A percentile compares a stretch with the other conserved stretches of the same genome.
phyloP scores from a whole-genome alignment of 106 monocot genomes.

The Platanthera guangdongensis region DNA sequence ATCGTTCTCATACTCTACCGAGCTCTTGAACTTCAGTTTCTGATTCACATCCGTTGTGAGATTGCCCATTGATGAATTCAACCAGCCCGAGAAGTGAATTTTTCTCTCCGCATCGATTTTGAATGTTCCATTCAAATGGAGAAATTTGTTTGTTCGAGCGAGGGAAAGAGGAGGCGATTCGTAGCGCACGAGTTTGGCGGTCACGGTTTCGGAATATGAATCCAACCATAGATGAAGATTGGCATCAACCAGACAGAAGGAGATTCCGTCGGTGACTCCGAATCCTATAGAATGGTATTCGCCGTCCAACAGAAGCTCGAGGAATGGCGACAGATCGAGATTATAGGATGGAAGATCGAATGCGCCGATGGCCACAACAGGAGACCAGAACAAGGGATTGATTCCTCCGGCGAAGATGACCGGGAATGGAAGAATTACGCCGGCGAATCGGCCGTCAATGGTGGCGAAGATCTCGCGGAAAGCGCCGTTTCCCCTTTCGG shows the following conservation, averaged over 20 bases:
- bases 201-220: constrained; percentile 7
- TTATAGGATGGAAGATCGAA: constrained; percentile 65
- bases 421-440: constrained; percentile 50
- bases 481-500: constrained; percentile 44
- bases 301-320: constrained; percentile 50
- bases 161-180: constrained; percentile 20
- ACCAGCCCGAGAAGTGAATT: constrained; percentile 46
- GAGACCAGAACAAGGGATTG: constrained; percentile 66
- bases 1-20: constrained; percentile 20
- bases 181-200: constrained; percentile 23
- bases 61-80: constrained; percentile 62
- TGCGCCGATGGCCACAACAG: constrained; percentile 55
- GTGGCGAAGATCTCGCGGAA: constrained; percentile 45
- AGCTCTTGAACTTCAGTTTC: constrained; percentile 34
- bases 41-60: constrained; percentile 44
- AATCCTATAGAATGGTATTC: constrained; percentile 41
- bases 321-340: constrained; percentile 61
- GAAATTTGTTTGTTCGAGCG: constrained; percentile 10
- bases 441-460: constrained; percentile 33
- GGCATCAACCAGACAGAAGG: constrained; percentile 69
- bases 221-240: constrained; percentile 74
- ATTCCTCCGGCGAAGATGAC: constrained; percentile 70
- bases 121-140: constrained; percentile 42
- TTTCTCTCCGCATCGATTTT: constrained; percentile 29
- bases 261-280: constrained; percentile 37